Conservation (phyloP, 73 alveolate species). For the Paraurostyla sp. region DNA sequence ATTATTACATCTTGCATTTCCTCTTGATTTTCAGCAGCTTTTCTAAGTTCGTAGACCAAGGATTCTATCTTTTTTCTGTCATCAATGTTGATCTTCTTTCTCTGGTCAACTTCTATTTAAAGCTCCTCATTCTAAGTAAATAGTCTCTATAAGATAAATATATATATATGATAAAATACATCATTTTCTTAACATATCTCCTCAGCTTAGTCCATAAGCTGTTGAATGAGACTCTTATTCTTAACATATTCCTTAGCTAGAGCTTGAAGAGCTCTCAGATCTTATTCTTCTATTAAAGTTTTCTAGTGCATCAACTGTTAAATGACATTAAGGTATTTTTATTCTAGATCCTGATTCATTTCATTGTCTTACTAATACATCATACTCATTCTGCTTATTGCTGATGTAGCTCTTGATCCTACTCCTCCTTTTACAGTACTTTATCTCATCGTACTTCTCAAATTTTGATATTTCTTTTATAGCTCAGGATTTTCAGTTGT, state of each 20-base stretch:
- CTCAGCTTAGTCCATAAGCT: background rate
- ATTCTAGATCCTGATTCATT: background rate
- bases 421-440: constrained; percentile 8
- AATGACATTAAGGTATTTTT: constrained; percentile 1
- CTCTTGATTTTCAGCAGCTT: background rate
- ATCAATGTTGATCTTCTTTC: constrained; percentile 15
- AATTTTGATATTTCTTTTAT: background rate
- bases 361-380: background rate
- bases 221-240: background rate
- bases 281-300: background rate
- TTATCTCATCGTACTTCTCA: background rate
- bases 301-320: background rate
- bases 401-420: constrained; percentile 4
- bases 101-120: background rate
- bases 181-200: constrained; percentile 20
- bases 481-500: background rate
- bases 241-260: background rate
- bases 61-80: constrained; percentile 8
- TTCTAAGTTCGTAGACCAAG: background rate
- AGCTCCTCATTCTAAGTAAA: background rate
- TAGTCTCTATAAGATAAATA: background rate
- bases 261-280: background rate
- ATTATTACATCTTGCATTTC: background rate
- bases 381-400: background rate
- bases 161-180: background rate